Evolutionary conservation across 2,329 filamentous ascomycete species (phyloP).

Genomic region (Mycogone perniciosa): DNA sequence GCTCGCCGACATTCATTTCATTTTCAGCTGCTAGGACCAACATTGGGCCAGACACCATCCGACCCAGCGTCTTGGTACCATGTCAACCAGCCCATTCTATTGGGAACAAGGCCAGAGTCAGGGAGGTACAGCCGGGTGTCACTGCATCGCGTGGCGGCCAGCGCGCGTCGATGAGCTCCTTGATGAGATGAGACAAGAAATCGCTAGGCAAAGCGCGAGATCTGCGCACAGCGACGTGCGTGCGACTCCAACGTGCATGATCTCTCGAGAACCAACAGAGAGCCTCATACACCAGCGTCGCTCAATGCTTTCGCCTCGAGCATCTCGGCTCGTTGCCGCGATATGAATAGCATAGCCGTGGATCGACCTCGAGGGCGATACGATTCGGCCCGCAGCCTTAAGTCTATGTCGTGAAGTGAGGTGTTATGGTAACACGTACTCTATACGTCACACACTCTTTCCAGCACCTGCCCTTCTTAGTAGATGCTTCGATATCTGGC

Average conservation of each 20-base stretch:
- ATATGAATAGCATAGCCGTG: constrained; percentile 5
- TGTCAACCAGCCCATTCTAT: constrained; percentile 4
- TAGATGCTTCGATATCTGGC: not conserved
- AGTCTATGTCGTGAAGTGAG: not conserved
- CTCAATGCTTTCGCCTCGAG: constrained; percentile 8
- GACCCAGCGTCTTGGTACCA: constrained; percentile 7
- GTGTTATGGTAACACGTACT: not conserved
- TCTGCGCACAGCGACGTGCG: constrained; percentile 12
- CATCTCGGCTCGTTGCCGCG: constrained; percentile 1
- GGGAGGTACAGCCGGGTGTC: constrained; percentile 4
- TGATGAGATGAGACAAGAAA: constrained; percentile 7
- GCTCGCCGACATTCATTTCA: not conserved
- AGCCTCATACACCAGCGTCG: constrained; percentile 9
- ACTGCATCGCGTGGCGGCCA: constrained; percentile 5
- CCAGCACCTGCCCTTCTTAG: not conserved
- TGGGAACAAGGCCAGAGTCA: constrained; percentile 2
- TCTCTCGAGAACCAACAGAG: constrained; percentile 5
- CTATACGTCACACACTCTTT: not conserved
- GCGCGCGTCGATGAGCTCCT: constrained; percentile 1
- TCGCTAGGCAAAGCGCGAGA: constrained; percentile 11
- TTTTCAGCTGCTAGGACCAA: constrained; percentile 8
- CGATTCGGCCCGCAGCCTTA: constrained; percentile 1
- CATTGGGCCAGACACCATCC: constrained; percentile 5
- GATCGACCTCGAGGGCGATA: not conserved
- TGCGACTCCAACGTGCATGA: constrained; percentile 13